Conservation (phyloP, 805 yeast genomes). For the Candida quercuum region DNA sequence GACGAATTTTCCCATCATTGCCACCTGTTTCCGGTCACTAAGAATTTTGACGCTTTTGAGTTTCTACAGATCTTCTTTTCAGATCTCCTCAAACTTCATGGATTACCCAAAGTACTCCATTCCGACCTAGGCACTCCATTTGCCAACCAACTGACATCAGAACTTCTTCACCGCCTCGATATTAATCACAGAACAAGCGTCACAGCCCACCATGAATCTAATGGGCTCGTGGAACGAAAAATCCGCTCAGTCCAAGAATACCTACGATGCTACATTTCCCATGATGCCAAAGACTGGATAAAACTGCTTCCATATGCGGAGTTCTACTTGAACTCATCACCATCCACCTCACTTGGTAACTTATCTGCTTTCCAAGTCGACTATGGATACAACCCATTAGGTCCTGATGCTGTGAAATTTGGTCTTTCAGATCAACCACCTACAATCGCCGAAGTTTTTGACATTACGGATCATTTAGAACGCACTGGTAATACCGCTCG, state of each 20-base stretch:
- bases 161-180: neutral
- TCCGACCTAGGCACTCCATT: neutral
- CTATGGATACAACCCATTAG: neutral
- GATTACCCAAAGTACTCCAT: neutral
- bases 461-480: neutral
- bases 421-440: neutral
- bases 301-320: neutral
- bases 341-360: neutral
- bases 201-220: neutral
- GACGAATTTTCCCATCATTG: neutral
- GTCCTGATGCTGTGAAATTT: neutral
- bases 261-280: neutral
- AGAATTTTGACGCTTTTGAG: neutral
- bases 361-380: neutral
- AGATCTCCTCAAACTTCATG: neutral
- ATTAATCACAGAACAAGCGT: neutral
- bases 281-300: neutral
- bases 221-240: neutral
- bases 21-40: neutral
- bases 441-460: neutral
- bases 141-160: neutral
- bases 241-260: neutral
- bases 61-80: neutral
- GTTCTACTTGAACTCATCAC: neutral
- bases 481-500: neutral